Evolutionary conservation across 352 stramenopile genomes (phyloP), one percentile per base, ranked within the genome.

Genomic region (Elongisporangium senticosum): DNA sequence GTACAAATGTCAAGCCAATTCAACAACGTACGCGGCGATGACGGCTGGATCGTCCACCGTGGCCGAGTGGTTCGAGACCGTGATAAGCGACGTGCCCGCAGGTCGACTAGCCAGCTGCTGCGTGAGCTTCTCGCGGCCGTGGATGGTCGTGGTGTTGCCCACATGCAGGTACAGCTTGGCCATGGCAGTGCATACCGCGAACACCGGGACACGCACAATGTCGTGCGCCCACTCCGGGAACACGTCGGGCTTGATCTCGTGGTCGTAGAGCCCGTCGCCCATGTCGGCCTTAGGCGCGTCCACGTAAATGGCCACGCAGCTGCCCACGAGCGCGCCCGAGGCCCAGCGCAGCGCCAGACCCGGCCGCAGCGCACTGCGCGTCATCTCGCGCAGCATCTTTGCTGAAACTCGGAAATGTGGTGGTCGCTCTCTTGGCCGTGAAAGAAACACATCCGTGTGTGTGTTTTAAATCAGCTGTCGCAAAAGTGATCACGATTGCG

Each of bases 31-130:
- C 81, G 71, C 74, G 6, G 80, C 80, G 51, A 94, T 68, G 2
- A 91, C 61, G 20, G 65, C 81, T 0, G 85, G 85, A 54, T 94
- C 85, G 62, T 94, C 85, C 24, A 94, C 80, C 5, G 83, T 94
- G 10, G 85, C 80, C 53, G 82, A 86, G 74, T 94, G 85, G 62
- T 94, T 94, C 26, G 79, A 91, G 48, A 94, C 83, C 26, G 85
- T 94, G 62, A 94, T 89, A 57, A 94, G 57, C 24, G 82, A 56
- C 40, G 75, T 79, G 40, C 71, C 66, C 5, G 69, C 56, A 33
- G 78, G 80, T 7, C 81, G 68, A 47, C 67, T 54, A 7, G 83
- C 65, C 23, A 87, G 49, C n/a, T 67, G 64, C 40, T 79, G 59
- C 8, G 63, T 53, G 24, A 94, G 52, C n/a, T 68, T 61, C 21